phyloP scores from a whole-genome alignment of 2,329 filamentous ascomycete genomes.

The Penicillium sumatraense region DNA sequence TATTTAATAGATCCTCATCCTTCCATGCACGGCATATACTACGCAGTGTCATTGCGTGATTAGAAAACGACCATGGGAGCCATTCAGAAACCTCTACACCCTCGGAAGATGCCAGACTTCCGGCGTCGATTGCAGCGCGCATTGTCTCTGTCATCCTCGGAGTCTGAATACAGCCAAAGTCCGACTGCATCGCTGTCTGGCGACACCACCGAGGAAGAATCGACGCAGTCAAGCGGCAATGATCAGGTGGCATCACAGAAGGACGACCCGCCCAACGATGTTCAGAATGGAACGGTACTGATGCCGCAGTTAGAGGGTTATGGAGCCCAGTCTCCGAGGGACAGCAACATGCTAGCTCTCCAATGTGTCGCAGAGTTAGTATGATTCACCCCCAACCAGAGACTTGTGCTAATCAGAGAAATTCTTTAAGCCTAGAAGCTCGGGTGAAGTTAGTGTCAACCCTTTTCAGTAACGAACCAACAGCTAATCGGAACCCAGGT shows the following conservation, averaged over 20 bases:
- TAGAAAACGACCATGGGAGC: not conserved
- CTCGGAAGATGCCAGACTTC: not conserved
- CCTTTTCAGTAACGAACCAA: not conserved
- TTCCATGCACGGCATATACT: too few species aligned
- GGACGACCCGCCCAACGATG: not conserved
- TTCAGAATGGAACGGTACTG: not conserved
- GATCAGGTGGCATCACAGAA: not conserved
- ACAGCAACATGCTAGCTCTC: not conserved
- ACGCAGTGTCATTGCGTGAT: not conserved
- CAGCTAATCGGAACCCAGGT: not conserved
- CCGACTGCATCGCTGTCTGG: not conserved
- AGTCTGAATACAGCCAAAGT: not conserved
- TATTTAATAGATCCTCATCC: too few species aligned
- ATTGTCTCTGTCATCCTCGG: not conserved
- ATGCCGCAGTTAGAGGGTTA: not conserved
- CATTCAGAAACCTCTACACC: not conserved
- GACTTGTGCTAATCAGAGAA: not conserved
- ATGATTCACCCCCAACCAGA: not conserved
- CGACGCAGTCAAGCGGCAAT: not conserved
- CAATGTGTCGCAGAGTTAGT: not conserved
- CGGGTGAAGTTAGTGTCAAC: not conserved
- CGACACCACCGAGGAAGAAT: too few species aligned
- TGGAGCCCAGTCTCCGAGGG: not conserved
- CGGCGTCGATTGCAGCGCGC: not conserved
- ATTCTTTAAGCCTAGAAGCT: not conserved